These are phyloP conservation scores for Sphagnum contortum DNA, from an alignment of 225 moss, liverwort and hornwort species.

Conservation along the genomic window DNA sequence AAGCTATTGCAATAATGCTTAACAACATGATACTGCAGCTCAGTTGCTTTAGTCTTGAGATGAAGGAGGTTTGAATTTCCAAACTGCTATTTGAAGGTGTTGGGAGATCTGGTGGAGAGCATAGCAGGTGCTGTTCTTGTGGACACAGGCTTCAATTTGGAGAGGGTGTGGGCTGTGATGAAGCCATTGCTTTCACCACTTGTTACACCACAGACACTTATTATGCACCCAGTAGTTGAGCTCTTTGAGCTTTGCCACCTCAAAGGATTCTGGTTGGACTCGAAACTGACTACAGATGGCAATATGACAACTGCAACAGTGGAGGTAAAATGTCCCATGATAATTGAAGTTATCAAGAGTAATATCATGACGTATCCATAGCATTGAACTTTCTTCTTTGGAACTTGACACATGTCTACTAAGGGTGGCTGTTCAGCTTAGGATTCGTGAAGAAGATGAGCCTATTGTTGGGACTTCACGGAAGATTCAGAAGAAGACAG, in stretches of 20 bases:
- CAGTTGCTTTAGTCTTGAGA: no score
- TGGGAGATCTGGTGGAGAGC: constrained; percentile 94
- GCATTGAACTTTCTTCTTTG: no score
- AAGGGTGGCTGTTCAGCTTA: constrained; percentile 15
- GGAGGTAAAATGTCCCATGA: constrained; percentile 3
- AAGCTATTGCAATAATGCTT: no score
- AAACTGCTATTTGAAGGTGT: constrained; percentile 38
- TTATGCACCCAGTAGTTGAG: constrained; percentile 77
- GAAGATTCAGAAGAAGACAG: constrained; percentile 31
- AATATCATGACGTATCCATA: no score
- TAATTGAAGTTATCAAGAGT: no score
- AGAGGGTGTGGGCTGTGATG: constrained; percentile 79
- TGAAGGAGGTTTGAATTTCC: no score
- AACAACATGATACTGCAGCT: no score
- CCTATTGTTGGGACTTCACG: constrained; percentile 27
- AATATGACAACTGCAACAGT: constrained; percentile 18
- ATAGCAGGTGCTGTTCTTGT: constrained; percentile 83
- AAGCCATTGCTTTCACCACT: constrained; percentile 76
- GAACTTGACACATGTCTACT: no score
- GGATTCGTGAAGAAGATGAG: constrained; percentile 20
- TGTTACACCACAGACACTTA: constrained; percentile 72
- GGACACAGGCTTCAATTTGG: constrained; percentile 78
- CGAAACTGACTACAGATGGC: constrained; percentile 12
- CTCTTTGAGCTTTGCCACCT: constrained; percentile 73
- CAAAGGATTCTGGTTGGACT: constrained; percentile 26